Base-by-base conservation (phyloP, 2,329 filamentous ascomycete species). In the Elsinoe fawcettii region DNA sequence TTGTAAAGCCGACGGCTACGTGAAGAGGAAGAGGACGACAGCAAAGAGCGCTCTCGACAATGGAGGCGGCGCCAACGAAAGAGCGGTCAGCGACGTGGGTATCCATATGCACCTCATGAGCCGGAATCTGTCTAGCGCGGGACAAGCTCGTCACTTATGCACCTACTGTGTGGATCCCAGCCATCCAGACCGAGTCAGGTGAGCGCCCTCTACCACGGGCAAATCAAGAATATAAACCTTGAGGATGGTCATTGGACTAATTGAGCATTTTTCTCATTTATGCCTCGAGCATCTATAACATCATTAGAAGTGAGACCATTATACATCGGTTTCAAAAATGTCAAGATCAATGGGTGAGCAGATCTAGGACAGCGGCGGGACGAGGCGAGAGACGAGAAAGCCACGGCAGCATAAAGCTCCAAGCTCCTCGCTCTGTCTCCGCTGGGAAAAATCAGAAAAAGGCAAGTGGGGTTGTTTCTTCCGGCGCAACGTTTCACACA, bases 141-240 rank as follows among this genome's bases (percentile, higher is more conserved):
- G 46, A 39, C 54, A 56, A 43, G 54, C 54, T 41, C 51, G 25
- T 27, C 32, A 55, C 51, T 55, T 55, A 55, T 55, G 51, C 51
- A 55, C 20, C 20, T 41, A 49, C 49, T 39, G 22, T 53, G 49
- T 53, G 49, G 49, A 53, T 53, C 49, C 49, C 49, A 53, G 49
- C 49, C 49, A 53, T 53, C 49, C 49, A 36, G 25, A 36, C 30
- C 49, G 49, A 53, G 49, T 53, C 49, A 53, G n/a, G 49, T 36
- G 30, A 25, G 30, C 1, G 49, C 30, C 16, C 23, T 36, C 49
- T 18, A 53, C 34, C 49, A 53, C 18, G 32, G 32, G 11, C 32
- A 20, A 18, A 51, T 51, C 46, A 51, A 51, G 46, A 46, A 25
- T 34, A 34, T 51, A 16, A 51, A 51, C 20, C 23, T 22, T 25